phyloP scores from a whole-genome alignment of 306 rosid genomes.

The Ochetophila trinervis region DNA sequence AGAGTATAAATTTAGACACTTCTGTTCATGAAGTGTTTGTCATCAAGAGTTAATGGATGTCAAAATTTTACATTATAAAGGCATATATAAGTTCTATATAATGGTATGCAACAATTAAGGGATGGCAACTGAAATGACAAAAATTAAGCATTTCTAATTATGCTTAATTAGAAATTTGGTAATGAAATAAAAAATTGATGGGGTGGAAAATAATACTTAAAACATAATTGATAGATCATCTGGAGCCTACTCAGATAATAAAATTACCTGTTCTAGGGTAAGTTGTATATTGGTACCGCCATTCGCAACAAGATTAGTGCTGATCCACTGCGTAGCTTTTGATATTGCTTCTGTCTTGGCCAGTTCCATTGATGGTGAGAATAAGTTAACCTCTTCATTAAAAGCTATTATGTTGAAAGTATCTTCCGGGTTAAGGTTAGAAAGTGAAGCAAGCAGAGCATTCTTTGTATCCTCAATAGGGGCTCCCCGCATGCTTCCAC shows the following conservation, averaged over 20 bases:
- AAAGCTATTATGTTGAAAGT: constrained; percentile 79
- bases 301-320: constrained; percentile 42
- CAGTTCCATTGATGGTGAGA: constrained; percentile 65
- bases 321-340: constrained; percentile 66
- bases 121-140: no score
- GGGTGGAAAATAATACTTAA: constrained; percentile 15
- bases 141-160: no score
- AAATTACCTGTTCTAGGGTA: constrained; percentile 70
- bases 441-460: constrained; percentile 66
- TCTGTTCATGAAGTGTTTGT: not conserved
- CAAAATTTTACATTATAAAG: no score
- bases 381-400: constrained; percentile 47
- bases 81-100: no score
- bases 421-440: constrained; percentile 55
- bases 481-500: constrained; percentile 85
- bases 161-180: not conserved
- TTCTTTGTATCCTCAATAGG: constrained; percentile 70
- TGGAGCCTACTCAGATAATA: constrained; percentile 6
- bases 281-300: constrained; percentile 82
- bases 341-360: constrained; percentile 55
- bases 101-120: no score
- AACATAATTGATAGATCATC: constrained; percentile 9
- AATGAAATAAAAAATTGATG: not conserved
- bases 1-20: constrained; percentile 11
- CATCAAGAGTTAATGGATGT: no score